Percentiles rank a stretch among this genome's conserved stretches.
Conservation (phyloP, 1,139 yeast genomes). For the Blastobotrys indianensis region DNA sequence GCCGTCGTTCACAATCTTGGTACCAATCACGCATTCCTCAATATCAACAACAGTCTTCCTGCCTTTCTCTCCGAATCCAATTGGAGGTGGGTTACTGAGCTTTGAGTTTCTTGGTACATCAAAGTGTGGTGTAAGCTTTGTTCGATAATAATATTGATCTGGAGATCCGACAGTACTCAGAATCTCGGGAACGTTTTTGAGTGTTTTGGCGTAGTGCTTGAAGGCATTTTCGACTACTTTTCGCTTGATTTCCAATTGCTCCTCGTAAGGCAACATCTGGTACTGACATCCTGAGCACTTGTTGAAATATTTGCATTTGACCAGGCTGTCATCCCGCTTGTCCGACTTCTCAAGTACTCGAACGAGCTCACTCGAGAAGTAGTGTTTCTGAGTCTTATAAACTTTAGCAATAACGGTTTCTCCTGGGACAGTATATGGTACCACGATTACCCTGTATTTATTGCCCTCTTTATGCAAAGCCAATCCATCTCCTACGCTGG, state of each 20-base stretch:
- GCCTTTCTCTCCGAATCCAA: constrained; percentile 87
- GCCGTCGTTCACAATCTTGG: constrained; percentile 68
- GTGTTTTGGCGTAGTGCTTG: constrained; percentile 58
- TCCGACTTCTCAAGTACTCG: constrained; percentile 44
- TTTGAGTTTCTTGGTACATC: constrained; percentile 59
- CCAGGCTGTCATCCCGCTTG: constrained; percentile 48
- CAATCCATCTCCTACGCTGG: constrained; percentile 63
- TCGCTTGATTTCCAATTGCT: constrained; percentile 67
- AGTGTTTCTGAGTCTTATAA: constrained; percentile 70
- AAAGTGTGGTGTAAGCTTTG: constrained; percentile 94
- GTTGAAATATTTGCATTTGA: constrained; percentile 71
- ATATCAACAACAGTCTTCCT: constrained; percentile 76
- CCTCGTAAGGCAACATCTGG: constrained; percentile 67
- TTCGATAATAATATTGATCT: constrained; percentile 66
- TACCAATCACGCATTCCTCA: constrained; percentile 90
- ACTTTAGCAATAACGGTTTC: constrained; percentile 66
- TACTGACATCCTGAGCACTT: constrained; percentile 90
- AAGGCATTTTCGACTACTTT: constrained; percentile 78
- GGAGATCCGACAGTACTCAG: constrained; percentile 76
- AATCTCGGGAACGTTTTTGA: constrained; percentile 50
- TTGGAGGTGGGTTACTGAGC: constrained; percentile 50
- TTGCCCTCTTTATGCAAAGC: constrained; percentile 27
- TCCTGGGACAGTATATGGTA: constrained; percentile 88
- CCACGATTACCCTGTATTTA: constrained; percentile 39
- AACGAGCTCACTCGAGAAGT: constrained; percentile 70